Base-by-base conservation (phyloP, 2,329 filamentous ascomycete genomes). In the Phialophora macrospora region DNA sequence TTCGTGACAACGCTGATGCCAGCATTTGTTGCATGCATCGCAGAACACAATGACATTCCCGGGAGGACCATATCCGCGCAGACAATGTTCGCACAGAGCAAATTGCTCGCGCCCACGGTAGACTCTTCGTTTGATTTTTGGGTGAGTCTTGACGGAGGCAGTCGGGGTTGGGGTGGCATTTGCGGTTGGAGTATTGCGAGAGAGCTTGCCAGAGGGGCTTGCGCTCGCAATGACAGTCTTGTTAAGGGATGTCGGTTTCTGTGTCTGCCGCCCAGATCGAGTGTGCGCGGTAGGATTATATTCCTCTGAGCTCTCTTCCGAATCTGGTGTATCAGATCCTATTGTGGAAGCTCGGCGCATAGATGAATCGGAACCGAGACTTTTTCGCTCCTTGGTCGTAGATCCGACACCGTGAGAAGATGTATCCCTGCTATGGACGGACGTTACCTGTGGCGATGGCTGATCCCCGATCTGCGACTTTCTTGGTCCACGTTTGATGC, bases 1-100 rank as follows among this genome's bases (percentile, higher is more conserved):
- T 65, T 90, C 85, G 75, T 96, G 91, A 73, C 92, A 96, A 72
- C 87, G 86, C 75, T 93, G 90, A 77, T 96, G 92, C 85, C 92
- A 96, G 49, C 88, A 86, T 32, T 83, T 82, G 75, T 92, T 91
- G 80, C 92, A 96, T 17, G 88, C 88, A 77, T 94, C 90, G 79
- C 92, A 96, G 76, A 93, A 92, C 2, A 95, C 91, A 74, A 96
- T 93, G 78, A 88, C 86, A 78, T 95, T 95, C 71, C 81, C 87
- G n/a, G 81, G 76, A 2, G 90, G 88, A 73, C 89, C 91, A 70
- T 90, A 85, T 9, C 90, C 88, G 70, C 91, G 83, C 60, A 88
- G 84, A 77, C 92, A 96, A 69, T 86, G 84, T 72, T 88, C 88
- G 80, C 91, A 95, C 34, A 90, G 77, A 76, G 79, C 77, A 63